Percentiles rank a stretch among this genome's conserved stretches.
Evolutionary conservation across 208 protist species (phyloP).

Genomic region (Borovskyia barvae): DNA sequence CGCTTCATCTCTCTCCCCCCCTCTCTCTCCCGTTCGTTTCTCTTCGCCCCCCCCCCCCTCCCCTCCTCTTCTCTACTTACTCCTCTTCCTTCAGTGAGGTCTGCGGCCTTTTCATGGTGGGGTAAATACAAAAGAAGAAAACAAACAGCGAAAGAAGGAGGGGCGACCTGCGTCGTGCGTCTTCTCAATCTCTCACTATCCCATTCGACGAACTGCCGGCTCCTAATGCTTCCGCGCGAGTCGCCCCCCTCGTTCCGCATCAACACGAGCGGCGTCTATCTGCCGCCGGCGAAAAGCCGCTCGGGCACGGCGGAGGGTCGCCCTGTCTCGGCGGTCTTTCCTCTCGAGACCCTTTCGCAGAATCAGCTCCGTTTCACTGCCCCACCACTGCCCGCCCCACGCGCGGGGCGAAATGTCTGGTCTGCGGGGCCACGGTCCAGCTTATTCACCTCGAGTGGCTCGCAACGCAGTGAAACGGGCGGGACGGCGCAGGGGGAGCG

Average conservation of each 20-base stretch:
- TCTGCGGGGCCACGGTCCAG: slow-evolving; percentile 6
- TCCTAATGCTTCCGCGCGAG: slow-evolving; percentile 38
- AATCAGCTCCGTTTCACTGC: slow-evolving; percentile 11
- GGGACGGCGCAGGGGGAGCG: slow-evolving; percentile 41
- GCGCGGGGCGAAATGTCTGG: too few species aligned
- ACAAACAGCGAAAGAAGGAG: neutral
- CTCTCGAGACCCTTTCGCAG: slow-evolving; percentile 15
- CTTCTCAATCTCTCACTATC: too few species aligned
- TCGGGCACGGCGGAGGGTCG: slow-evolving; percentile 3
- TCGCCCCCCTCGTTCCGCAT: slow-evolving; percentile 21
- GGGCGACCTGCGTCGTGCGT: too few species aligned
- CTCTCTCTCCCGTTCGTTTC: slow-evolving; percentile 1
- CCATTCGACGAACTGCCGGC: too few species aligned
- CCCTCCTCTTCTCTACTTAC: neutral
- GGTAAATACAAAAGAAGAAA: neutral
- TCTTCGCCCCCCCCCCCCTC: neutral
- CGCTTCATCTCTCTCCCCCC: too few species aligned
- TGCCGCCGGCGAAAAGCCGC: neutral
- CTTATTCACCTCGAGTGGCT: slow-evolving; percentile 26
- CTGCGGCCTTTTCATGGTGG: neutral
- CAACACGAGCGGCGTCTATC: slow-evolving; percentile 2
- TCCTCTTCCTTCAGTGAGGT: slow-evolving; percentile 6
- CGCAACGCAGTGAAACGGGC: too few species aligned
- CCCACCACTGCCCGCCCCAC: slow-evolving; percentile 1
- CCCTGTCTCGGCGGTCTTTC: slow-evolving; percentile 7